Percentiles rank a stretch among this genome's conserved stretches.
Conservation (phyloP, 345 rosid species). For the Euphorbia lathyris region DNA sequence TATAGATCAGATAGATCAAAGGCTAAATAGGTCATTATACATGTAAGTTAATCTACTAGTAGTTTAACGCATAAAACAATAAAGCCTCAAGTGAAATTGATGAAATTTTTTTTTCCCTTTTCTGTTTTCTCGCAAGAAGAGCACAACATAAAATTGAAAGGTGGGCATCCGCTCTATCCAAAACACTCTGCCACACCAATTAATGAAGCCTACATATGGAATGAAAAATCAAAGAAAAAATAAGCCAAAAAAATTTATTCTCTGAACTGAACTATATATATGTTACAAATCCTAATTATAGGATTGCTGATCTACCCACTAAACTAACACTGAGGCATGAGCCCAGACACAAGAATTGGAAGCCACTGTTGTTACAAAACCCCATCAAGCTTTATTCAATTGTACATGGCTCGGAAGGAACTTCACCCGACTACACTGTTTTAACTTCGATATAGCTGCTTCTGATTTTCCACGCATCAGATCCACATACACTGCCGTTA, state of each 20-base stretch:
- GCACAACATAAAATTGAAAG: constrained; percentile 32
- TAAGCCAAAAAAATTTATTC: constrained; percentile 35
- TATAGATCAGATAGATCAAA: neutral
- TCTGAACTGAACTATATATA: constrained; percentile 53
- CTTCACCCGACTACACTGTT: constrained; percentile 62
- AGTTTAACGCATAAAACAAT: neutral
- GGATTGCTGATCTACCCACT: constrained; percentile 51
- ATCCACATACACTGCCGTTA: constrained; percentile 78
- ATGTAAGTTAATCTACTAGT: neutral
- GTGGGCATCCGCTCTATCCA: constrained; percentile 54
- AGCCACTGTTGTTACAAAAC: constrained; percentile 17
- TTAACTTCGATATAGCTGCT: constrained; percentile 78
- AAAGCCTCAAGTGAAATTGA: constrained; percentile 12
- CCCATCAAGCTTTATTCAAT: constrained; percentile 24
- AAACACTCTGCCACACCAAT: constrained; percentile 54
- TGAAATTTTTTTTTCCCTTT: constrained; percentile 12
- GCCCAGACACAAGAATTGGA: constrained; percentile 25
- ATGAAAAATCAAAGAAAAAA: constrained; percentile 19
- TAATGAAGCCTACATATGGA: constrained; percentile 41
- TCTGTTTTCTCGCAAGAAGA: constrained; percentile 25
- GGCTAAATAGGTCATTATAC: neutral
- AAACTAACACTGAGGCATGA: constrained; percentile 28
- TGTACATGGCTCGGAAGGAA: constrained; percentile 41
- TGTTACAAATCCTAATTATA: constrained; percentile 58
- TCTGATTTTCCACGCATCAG: constrained; percentile 67